Evolutionary conservation across 2,329 filamentous ascomycete genomes (phyloP).

Genomic region (Diaporthe velutina): DNA sequence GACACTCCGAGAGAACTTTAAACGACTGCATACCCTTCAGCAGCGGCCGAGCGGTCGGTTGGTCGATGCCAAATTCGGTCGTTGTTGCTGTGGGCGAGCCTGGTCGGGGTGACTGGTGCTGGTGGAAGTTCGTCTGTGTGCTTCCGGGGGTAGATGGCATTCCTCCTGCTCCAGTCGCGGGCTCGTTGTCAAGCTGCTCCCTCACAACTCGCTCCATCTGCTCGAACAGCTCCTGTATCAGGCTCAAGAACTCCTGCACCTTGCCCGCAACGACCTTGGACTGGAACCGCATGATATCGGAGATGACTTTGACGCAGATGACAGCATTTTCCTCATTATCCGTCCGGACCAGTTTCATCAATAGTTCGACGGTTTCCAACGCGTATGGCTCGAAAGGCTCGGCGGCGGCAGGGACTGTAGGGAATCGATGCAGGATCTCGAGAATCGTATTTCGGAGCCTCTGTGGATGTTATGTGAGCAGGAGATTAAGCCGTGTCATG

Average conservation of each 20-base stretch:
- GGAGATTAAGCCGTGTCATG: constrained; percentile 3
- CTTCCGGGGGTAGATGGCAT: constrained; percentile 77
- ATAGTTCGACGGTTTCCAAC: constrained; percentile 86
- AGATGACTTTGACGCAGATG: constrained; percentile 97
- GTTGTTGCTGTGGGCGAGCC: constrained; percentile 89
- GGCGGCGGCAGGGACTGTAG: constrained; percentile 75
- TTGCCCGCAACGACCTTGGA: constrained; percentile 81
- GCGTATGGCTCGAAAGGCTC: constrained; percentile 92
- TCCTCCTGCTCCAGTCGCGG: constrained; percentile 65
- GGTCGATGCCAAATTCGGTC: constrained; percentile 85
- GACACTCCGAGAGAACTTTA: constrained; percentile 97
- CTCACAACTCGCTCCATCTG: constrained; percentile 95
- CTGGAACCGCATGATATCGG: constrained; percentile 95
- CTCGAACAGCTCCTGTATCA: constrained; percentile 97
- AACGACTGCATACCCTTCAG: constrained; percentile 98
- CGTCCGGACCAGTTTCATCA: constrained; percentile 87
- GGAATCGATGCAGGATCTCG: constrained; percentile 92
- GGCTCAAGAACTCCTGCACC: constrained; percentile 88
- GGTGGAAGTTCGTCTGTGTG: constrained; percentile 79
- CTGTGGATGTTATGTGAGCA: constrained; percentile 55
- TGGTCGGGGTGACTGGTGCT: constrained; percentile 78
- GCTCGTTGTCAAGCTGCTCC: constrained; percentile 90
- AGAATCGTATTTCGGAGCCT: constrained; percentile 94
- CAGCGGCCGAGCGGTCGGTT: constrained; percentile 82
- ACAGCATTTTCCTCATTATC: constrained; percentile 99